Evolutionary conservation across 495 filamentous ascomycete genomes (phyloP), one percentile per base, ranked within the genome.

Genomic region (Aspergillus cavernicola): DNA sequence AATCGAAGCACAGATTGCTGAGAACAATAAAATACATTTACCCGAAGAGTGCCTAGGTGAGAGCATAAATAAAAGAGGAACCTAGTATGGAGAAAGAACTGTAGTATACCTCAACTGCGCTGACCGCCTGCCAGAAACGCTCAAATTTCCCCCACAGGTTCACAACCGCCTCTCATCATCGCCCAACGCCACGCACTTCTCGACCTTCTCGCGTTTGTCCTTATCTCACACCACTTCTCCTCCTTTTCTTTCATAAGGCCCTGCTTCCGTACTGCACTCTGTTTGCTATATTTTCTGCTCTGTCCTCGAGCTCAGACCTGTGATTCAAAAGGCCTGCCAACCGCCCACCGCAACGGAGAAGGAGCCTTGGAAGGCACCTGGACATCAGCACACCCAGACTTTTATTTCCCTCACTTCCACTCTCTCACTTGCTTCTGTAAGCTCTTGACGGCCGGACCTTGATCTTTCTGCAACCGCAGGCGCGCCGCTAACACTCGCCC

Each of bases 51-150:
- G 42, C 24, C 31, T 38, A 2, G 15, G 35, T 16, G 16, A 38
- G 7, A 38, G 35, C 13, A 3, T n/a, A 15, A 38, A 15, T 6
- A 16, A 16, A 6, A n/a, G 6, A n/a, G 13, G 35, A 38, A 18
- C n/a, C 35, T 18, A 8, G 35, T 38, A 38, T 2, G 16, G 16
- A 38, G 33, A 4, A 39, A 36, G n/a, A 13, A 38, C 10, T 10
- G n/a, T 11, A 26, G 20, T 16, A 16, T 24, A 6, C n/a, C n/a
- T n/a, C n/a, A n/a, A n/a, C n/a, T n/a, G n/a, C n/a, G n/a, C 52
- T 66, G 62, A 72, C 69, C 69, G 69, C 69, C 64, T 70, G 48
- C 69, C 60, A 10, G 38, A 69, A 65, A 46, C 29, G 52, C 36
- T 24, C 47, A 41, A 53, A 18, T 32, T 13, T 35, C n/a, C 46